phyloP scores from a whole-genome alignment of 768 basidiomycete genomes.

The Daedaleopsis nitida region DNA sequence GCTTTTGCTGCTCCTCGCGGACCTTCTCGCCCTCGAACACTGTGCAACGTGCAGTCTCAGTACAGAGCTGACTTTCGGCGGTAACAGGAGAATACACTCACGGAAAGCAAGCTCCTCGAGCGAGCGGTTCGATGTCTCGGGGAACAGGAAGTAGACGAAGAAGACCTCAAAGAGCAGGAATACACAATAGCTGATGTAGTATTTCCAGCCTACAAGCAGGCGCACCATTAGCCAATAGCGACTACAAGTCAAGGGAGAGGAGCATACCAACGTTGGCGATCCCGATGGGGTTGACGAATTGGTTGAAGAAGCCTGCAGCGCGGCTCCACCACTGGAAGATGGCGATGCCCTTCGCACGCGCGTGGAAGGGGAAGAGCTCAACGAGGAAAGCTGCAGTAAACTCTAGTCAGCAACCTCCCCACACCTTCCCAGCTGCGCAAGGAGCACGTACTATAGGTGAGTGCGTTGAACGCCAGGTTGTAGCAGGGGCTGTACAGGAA shows the following conservation, averaged over 20 bases:
- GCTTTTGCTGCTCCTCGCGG: conserved; percentile 41
- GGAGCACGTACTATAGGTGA: conserved; percentile 49
- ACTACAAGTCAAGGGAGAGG: not conserved
- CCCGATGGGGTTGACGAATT: conserved; percentile 68
- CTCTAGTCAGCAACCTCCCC: not conserved
- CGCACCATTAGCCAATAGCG: not conserved
- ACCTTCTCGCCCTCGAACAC: conserved; percentile 47
- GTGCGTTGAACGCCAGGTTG: conserved; percentile 57
- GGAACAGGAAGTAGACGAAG: conserved; percentile 64
- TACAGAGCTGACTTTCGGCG: not conserved
- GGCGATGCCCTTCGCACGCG: conserved; percentile 61
- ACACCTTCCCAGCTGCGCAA: not conserved
- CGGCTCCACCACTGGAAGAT: conserved; percentile 63
- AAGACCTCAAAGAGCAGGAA: conserved; percentile 55
- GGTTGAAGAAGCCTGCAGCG: conserved; percentile 61
- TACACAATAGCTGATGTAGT: conserved; percentile 57
- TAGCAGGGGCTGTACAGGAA: conserved; percentile 59
- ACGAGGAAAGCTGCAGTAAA: conserved; percentile 55
- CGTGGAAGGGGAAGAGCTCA: conserved; percentile 68
- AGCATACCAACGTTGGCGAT: conserved; percentile 50
- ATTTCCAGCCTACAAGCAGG: conserved; percentile 48
- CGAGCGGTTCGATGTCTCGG: conserved; percentile 54
- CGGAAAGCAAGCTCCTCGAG: conserved; percentile 64
- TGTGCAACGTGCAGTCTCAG: conserved; percentile 13
- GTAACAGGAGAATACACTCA: conserved; percentile 31